phyloP scores from a whole-genome alignment of 495 filamentous ascomycete genomes.

The Penicillium macrosclerotiorum region DNA sequence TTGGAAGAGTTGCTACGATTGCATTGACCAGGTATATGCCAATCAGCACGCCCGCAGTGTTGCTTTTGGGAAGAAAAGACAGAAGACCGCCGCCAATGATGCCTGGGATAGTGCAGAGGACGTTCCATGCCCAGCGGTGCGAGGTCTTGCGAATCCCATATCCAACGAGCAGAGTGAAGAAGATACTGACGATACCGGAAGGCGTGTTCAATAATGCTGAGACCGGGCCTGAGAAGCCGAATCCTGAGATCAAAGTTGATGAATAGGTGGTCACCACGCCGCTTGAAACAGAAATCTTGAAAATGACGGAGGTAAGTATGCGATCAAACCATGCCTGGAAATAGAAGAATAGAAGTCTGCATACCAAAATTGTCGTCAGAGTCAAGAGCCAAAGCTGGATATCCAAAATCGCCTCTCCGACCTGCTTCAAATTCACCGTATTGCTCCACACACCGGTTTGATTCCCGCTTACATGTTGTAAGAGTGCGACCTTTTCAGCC shows the following conservation, averaged over 20 bases:
- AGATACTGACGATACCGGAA: constrained; percentile 57
- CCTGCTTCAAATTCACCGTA: constrained; percentile 38
- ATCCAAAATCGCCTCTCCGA: constrained; percentile 31
- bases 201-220: constrained; percentile 65
- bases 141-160: constrained; percentile 40
- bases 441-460: constrained; percentile 54
- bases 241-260: constrained; percentile 54
- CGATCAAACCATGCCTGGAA: not conserved
- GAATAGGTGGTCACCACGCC: constrained; percentile 64
- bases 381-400: constrained; percentile 38
- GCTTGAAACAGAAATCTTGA: constrained; percentile 50
- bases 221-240: constrained; percentile 51
- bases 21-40: constrained; percentile 66
- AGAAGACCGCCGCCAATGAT: constrained; percentile 59
- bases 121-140: constrained; percentile 51
- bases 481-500: constrained; percentile 47
- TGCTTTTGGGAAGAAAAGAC: constrained; percentile 52
- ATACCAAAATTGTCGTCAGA: constrained; percentile 32
- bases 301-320: not conserved
- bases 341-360: not conserved
- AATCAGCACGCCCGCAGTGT: constrained; percentile 51
- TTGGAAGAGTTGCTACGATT: constrained; percentile 39
- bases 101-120: constrained; percentile 41
- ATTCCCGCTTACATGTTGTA: constrained; percentile 49
- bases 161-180: constrained; percentile 54